Evolutionary conservation across 768 basidiomycete species (phyloP), one percentile per base, ranked within the genome.

Genomic region (Glaciozyma martinii): DNA sequence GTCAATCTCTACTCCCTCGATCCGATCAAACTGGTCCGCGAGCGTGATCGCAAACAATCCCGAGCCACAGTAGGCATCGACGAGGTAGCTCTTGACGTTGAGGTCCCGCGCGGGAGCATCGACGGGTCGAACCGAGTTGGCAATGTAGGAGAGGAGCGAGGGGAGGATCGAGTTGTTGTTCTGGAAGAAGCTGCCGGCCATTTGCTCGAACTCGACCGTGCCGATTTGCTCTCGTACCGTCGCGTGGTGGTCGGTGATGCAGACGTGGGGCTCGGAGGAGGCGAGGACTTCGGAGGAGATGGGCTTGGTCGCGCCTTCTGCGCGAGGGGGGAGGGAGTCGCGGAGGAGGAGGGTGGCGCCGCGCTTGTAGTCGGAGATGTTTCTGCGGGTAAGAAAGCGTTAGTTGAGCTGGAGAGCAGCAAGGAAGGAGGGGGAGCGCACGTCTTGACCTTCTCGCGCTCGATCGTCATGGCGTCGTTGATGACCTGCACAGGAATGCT

Each of bases 141-240:
- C 81, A 61, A 94, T 90, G 77, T 93, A 90, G 65, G 82, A 75
- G n/a, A 88, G 88, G 58, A 99, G 81, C 0, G 89, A 85, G 9
- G 85, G 80, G 33, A 98, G 83, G 46, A 94, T 88, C 10, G 89
- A 85, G 74, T 94, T 93, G 82, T 99, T 99, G 80, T 97, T 97
- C 75, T 99, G 94, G 82, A 98, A 98, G 81, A 98, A 99, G 6
- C 89, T 87, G 55, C 87, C 85, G 0, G 86, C 89, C 27, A 80
- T 82, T 77, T 89, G 93, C 74, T 92, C 86, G 78, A 98, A 95
- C 53, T 86, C 76, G 75, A 80, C 84, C 66, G 82, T 78, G 13
- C 90, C 92, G 30, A 98, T 89, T 55, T 82, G 82, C 76, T 95
- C 93, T 60, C 90, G 87, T 1, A 94, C 84, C 15, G 80, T 84